A percentile compares a stretch with the other conserved stretches of the same genome.
phyloP scores from a whole-genome alignment of 192 early-diverging fungal species.

The Chytriomyces sp. region DNA sequence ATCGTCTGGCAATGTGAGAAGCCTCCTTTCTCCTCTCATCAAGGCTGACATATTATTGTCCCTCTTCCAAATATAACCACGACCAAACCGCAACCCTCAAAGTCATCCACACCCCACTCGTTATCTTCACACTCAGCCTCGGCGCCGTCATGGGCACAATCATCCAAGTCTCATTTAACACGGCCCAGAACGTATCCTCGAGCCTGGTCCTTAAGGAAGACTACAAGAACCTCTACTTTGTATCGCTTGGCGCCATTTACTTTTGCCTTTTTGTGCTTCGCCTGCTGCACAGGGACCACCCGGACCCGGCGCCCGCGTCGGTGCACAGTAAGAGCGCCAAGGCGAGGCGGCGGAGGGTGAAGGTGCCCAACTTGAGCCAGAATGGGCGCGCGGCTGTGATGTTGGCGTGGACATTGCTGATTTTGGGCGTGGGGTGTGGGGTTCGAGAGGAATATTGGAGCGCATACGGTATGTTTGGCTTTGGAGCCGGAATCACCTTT shows the following conservation, averaged over 20 bases:
- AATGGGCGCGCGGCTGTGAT: neutral
- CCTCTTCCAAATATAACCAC: no score
- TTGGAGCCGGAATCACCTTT: neutral
- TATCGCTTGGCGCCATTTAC: neutral
- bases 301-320: neutral
- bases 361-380: neutral
- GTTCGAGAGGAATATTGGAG: neutral
- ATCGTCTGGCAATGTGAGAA: neutral
- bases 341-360: neutral
- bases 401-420: neutral
- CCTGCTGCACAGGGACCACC: neutral
- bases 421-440: neutral
- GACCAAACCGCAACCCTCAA: no score
- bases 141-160: slow-evolving; percentile 1
- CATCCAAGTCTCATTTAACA: neutral
- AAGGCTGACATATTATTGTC: no score
- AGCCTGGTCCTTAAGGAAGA: neutral
- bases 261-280: neutral
- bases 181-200: neutral
- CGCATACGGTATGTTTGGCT: neutral
- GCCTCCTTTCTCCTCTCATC: no score
- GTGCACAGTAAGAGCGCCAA: neutral
- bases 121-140: neutral
- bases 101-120: neutral
- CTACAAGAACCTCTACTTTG: slow-evolving; percentile 2